Conservation (phyloP, 805 yeast genomes). For the Teunomyces stri region DNA sequence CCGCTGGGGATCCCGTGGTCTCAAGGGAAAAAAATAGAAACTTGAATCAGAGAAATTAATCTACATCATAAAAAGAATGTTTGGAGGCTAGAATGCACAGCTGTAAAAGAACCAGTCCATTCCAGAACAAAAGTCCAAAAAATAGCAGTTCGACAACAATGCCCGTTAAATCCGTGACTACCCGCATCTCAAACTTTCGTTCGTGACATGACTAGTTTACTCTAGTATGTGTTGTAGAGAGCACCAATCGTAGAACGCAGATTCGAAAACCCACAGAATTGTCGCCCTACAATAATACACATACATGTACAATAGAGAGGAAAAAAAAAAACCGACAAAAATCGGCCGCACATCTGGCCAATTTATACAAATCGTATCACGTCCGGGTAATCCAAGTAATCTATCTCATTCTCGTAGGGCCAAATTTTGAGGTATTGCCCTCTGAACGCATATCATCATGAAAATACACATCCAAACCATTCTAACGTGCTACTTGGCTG, state of each 20-base stretch:
- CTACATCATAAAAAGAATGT: constrained; percentile 16
- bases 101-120: constrained; percentile 16
- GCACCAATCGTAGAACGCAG: constrained; percentile 36
- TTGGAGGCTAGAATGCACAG: constrained; percentile 46
- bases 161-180: constrained; percentile 45
- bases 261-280: constrained; percentile 20
- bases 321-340: constrained; percentile 9
- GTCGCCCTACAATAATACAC: constrained; percentile 52
- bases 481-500: not conserved
- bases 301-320: constrained; percentile 43
- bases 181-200: constrained; percentile 16
- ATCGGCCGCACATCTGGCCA: not conserved
- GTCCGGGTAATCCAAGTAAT: constrained; percentile 2
- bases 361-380: not conserved
- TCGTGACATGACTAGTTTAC: constrained; percentile 33
- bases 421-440: not conserved
- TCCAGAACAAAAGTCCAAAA: not conserved
- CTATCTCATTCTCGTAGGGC: not conserved
- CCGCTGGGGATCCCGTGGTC: constrained; percentile 50
- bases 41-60: not conserved
- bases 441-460: not conserved
- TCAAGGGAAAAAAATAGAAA: constrained; percentile 10
- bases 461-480: not conserved
- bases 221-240: constrained; percentile 52
- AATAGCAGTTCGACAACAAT: constrained; percentile 18